phyloP scores from a whole-genome alignment of 139 green algal species.

The Zygnema circumcarinatum region DNA sequence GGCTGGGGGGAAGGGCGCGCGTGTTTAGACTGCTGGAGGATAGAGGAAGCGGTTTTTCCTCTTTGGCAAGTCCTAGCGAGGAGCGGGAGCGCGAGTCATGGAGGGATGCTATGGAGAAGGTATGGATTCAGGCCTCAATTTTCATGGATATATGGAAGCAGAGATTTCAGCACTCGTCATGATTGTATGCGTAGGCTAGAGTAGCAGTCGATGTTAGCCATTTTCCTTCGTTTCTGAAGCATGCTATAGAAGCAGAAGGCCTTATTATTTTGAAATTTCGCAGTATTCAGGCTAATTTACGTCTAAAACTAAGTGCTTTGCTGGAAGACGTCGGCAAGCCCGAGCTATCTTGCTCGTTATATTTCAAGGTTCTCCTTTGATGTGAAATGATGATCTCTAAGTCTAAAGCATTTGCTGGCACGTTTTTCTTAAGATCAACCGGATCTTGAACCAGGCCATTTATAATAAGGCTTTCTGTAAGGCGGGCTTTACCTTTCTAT shows the following conservation, averaged over 20 bases:
- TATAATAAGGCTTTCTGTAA: no score
- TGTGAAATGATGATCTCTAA: no score
- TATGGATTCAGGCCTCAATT: not conserved
- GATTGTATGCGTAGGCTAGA: not conserved
- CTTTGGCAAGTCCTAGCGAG: constrained; percentile 1
- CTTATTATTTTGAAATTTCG: constrained; percentile 3
- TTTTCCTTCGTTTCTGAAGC: no score
- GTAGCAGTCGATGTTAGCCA: not conserved
- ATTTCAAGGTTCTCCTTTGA: no score
- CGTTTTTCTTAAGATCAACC: no score
- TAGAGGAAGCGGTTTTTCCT: not conserved
- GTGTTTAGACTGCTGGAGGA: not conserved
- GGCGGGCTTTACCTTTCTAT: no score
- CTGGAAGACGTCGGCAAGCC: no score
- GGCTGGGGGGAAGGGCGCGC: not conserved
- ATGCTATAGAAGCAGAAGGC: not conserved
- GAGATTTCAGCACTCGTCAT: not conserved
- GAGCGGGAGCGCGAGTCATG: constrained; percentile 35
- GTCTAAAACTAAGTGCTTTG: no score
- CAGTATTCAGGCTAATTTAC: no score
- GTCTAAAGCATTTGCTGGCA: no score
- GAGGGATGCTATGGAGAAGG: constrained; percentile 47
- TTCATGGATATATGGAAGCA: not conserved
- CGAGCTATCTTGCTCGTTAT: no score
- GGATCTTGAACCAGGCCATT: no score